Evolutionary conservation across 2,329 filamentous ascomycete genomes (phyloP).

Genomic region (Nemania sp.): DNA sequence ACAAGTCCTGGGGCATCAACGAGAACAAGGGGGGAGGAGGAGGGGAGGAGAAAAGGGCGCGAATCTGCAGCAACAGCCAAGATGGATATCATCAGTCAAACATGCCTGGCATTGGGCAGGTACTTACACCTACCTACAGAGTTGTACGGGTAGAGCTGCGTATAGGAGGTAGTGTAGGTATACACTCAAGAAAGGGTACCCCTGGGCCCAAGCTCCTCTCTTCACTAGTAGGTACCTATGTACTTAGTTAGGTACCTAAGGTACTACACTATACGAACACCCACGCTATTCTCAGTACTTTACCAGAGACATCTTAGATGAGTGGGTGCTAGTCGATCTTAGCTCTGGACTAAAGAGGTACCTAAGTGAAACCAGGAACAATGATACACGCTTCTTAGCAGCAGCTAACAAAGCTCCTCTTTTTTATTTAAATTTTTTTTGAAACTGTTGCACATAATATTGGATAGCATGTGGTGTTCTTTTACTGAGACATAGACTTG

Average conservation of each 20-base stretch:
- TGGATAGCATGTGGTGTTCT: not conserved
- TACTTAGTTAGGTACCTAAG: too few species aligned
- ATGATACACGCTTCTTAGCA: slow-evolving; percentile 6
- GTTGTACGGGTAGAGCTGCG: too few species aligned
- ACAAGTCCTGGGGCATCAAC: not conserved
- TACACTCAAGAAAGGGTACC: slow-evolving; percentile 8
- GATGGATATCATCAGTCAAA: too few species aligned
- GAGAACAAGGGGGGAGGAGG: not conserved
- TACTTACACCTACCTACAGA: too few species aligned
- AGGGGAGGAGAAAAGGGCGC: too few species aligned
- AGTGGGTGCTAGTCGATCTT: not conserved
- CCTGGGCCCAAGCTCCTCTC: slow-evolving; percentile 20
- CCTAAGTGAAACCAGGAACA: slow-evolving; percentile 4
- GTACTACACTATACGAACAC: too few species aligned
- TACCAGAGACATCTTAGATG: slow-evolving; percentile 7
- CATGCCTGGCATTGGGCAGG: too few species aligned
- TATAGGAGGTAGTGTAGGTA: too few species aligned
- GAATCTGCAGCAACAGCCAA: too few species aligned
- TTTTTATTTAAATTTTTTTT: not conserved
- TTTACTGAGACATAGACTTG: not conserved
- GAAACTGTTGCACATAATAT: not conserved
- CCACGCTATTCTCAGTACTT: too few species aligned
- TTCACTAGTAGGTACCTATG: too few species aligned
- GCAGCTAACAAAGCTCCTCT: not conserved
- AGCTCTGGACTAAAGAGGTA: not conserved